These are phyloP conservation scores for Polymyxa betae DNA, from an alignment of 208 protist genomes.

Conservation along the genomic window DNA sequence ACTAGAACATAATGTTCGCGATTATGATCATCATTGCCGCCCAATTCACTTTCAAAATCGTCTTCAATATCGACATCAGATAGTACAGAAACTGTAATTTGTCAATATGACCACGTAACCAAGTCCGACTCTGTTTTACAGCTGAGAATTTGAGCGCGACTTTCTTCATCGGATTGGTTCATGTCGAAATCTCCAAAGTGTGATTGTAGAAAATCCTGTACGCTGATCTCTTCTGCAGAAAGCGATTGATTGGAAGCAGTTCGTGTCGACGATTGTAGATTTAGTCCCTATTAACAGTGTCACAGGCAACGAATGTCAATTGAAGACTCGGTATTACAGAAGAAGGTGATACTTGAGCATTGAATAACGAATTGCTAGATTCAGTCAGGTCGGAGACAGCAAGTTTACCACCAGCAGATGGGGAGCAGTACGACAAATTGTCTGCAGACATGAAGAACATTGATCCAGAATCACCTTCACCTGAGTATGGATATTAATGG, in stretches of 20 bases:
- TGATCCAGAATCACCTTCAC: constrained; percentile 13
- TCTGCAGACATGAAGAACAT: constrained; percentile 37
- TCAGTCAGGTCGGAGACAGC: no score
- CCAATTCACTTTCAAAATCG: not conserved
- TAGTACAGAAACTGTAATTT: no score
- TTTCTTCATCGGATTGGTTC: no score
- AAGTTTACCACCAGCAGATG: not conserved
- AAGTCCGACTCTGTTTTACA: no score
- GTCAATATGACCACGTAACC: no score
- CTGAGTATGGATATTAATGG: not conserved
- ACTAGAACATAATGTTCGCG: constrained; percentile 34
- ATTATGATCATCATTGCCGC: not conserved
- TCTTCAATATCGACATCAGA: not conserved
- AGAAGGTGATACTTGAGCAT: not conserved
- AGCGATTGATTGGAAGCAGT: not conserved
- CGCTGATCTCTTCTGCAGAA: not conserved
- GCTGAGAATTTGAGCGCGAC: no score
- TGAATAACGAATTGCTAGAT: no score
- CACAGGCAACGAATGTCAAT: not conserved
- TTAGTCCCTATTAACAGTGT: no score
- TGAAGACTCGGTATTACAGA: not conserved
- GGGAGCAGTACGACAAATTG: not conserved
- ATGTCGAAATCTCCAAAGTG: not conserved
- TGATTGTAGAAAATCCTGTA: not conserved
- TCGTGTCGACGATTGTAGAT: no score